A percentile compares a stretch with the other conserved stretches of the same genome.
phyloP scores from a whole-genome alignment of 202 grass and related monocot species.

The Panicum virgatum region DNA sequence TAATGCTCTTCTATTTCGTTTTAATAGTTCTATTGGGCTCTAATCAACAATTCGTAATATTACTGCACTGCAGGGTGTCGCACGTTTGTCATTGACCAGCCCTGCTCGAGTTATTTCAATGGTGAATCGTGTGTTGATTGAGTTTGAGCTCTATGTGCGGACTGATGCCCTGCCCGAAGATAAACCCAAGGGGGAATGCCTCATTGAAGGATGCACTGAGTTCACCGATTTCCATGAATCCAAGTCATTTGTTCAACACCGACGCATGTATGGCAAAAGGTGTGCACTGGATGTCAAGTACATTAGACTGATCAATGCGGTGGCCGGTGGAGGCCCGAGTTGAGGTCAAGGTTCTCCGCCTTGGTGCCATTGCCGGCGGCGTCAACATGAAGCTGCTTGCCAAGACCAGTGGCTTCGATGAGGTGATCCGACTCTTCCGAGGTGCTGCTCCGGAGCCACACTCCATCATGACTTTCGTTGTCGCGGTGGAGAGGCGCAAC shows the following conservation, averaged over 20 bases:
- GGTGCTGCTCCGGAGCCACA: not conserved
- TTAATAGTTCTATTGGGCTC: not conserved
- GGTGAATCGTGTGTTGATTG: not conserved
- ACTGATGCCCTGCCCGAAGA: not conserved
- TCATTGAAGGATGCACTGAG: constrained; percentile 40
- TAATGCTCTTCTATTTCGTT: not conserved
- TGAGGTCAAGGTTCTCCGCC: not conserved
- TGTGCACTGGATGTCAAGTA: constrained; percentile 37
- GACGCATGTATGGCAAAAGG: not conserved
- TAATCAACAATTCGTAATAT: not conserved
- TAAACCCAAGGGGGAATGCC: not conserved
- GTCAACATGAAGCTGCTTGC: constrained; percentile 27
- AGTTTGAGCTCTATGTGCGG: constrained; percentile 2
- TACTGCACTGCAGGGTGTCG: not conserved
- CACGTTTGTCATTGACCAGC: not conserved
- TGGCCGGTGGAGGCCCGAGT: constrained; percentile 25
- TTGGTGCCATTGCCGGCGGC: not conserved
- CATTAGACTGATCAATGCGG: not conserved
- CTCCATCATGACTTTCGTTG: not conserved
- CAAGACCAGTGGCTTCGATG: constrained; percentile 3
- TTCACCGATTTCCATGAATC: not conserved
- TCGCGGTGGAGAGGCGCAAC: not conserved
- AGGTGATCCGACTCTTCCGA: constrained; percentile 12
- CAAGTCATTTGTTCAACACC: not conserved
- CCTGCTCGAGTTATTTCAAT: constrained; percentile 38